Evolutionary conservation across 768 basidiomycete genomes (phyloP), one percentile per base, ranked within the genome.

Genomic region (Hypholoma sublateritium): DNA sequence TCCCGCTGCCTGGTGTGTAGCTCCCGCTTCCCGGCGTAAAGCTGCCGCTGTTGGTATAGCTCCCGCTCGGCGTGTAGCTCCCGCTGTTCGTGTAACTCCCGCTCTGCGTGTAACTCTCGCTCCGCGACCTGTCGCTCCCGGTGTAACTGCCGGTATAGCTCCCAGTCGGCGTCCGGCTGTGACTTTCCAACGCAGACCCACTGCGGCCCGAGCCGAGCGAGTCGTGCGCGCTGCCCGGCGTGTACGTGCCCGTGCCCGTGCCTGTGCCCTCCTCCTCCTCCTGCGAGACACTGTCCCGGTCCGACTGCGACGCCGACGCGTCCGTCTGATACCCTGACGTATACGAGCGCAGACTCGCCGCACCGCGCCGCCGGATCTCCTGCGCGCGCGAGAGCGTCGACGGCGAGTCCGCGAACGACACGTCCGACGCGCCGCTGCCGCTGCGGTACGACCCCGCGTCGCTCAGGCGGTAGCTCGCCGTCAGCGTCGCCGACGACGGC

Each of bases 361-460:
- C 67, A 21, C 59, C 69, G 35, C 84, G 74, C 56, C 87, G 73
- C 53, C 86, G 73, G 6, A 90, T 77, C 37, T 78, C 87, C 14
- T 81, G 70, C 0, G 83, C 80, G 21, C 89, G 77, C 7, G 85
- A 81, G 17, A 90, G 73, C 7, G 68, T 69, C 1, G 86, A 83
- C 3, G 85, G 78, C 0, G 85, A 81, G 0, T 77, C 74, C 0
- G 77, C 71, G 7, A 76, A 72, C 28, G 73, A 75, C 1, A 74
- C 64, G 6, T 65, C 66, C 0, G 72, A 72, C 39, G 67, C 79
- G 1, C 82, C 81, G 6, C 24, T 34, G 13, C 53, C 42, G 11
- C 58, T 53, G 11, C 85, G 69, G 52, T 81, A 77, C 1, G 86
- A 87, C 1, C 78, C 78, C 13, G 83, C 82, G 17, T 79, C 76